Conservation (phyloP, 768 basidiomycete species). For the Serendipita indica region DNA sequence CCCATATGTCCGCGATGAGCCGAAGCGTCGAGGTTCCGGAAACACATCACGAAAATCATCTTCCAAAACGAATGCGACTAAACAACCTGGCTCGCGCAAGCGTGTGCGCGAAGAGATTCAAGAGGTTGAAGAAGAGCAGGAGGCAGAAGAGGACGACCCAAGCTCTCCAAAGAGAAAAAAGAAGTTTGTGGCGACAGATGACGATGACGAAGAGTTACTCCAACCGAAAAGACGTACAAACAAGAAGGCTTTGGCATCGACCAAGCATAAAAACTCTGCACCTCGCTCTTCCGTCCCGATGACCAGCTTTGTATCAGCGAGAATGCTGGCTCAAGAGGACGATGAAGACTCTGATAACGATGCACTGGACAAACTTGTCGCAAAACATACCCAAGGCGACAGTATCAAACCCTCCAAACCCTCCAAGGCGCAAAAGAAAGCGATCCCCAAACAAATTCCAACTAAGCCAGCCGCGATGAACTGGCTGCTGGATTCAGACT, state of each 20-base stretch:
- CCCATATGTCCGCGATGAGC: conserved; percentile 43
- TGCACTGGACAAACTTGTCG: conserved; percentile 28
- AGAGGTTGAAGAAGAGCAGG: conserved; percentile 55
- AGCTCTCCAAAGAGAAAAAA: conserved; percentile 38
- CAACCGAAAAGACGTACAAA: conserved; percentile 26
- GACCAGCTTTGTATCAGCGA: conserved; percentile 28
- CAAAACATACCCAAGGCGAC: background rate
- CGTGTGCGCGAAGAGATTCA: conserved; percentile 38
- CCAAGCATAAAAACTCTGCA: conserved; percentile 18
- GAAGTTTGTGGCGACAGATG: conserved; percentile 26
- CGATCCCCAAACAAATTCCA: background rate
- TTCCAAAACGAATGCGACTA: conserved; percentile 14
- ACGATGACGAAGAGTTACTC: conserved; percentile 30
- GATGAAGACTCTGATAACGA: conserved; percentile 41
- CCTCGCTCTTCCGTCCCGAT: conserved; percentile 17
- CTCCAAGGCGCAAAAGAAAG: background rate
- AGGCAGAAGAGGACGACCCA: conserved; percentile 47
- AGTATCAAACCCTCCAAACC: conserved; percentile 11
- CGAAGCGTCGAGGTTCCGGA: conserved; percentile 24
- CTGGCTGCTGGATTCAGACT: conserved; percentile 17
- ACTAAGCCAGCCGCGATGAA: background rate
- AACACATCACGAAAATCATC: background rate
- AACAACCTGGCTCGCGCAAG: conserved; percentile 23
- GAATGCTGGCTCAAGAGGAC: conserved; percentile 24
- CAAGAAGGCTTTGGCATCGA: conserved; percentile 12